Base-by-base conservation (phyloP, 768 basidiomycete genomes). In the Heimioporus sp. region DNA sequence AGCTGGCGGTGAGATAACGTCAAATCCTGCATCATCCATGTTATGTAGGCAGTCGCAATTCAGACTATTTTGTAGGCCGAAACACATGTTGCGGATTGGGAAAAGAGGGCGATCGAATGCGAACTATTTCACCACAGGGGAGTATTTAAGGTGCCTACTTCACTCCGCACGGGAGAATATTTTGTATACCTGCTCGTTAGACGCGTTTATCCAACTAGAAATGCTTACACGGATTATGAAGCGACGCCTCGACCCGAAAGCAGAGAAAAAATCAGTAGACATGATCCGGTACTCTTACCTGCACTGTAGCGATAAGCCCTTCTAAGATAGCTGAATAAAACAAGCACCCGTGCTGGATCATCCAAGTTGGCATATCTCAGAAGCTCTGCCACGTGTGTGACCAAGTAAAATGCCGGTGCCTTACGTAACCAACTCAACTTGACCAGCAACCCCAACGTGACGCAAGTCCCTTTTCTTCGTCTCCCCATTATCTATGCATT, bases 371-470 rank as follows among this genome's bases (percentile, higher is more conserved):
- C 13, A 11, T 5, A 28, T 4, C 24, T 28, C 24, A 28, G 24
- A 6, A 1, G 24, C 7, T 28, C 7, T 28, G 24, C 24, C 24
- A 28, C 24, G 24, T 28, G 24, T 28, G 24, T 28, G 24, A 28
- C 24, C 24, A 28, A 28, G 24, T 7, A 38, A 36, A 31, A 17
- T n/a, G 36, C 3, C n/a, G 31, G 59, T 51, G 19, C 36, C 42
- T 60, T 60, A 60, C 10, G 21, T 60, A 60, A 55, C 5, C 35
- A 41, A 2, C 30, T 9, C 17, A 4, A 21, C 44, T 24, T 36
- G 24, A 28, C 24, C 24, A 28, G n/a, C n/a, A n/a, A n/a, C 24
- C 24, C 24, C 24, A 28, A 6, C 24, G n/a, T n/a, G n/a, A n/a
- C n/a, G 24, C 24, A 28, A 28, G 1, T 6, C 24, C 24, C 6